Evolutionary conservation across 164 flowering plant species (phyloP), one percentile per base, ranked within the genome.

Genomic region (Vitis labrusca): DNA sequence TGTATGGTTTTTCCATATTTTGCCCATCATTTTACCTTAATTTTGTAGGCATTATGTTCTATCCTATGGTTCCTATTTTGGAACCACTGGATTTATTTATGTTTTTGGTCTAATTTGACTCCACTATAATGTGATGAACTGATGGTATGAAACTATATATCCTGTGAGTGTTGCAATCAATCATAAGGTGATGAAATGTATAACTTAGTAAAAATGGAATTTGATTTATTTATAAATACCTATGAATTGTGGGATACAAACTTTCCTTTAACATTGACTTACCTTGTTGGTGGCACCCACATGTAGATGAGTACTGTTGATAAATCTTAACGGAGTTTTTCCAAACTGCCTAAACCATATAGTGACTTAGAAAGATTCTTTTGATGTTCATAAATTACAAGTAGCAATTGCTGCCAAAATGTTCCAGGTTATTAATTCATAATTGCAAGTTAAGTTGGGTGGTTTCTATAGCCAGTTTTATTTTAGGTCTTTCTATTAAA

Each of bases 1-100:
- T 57, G 81, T 73, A 8, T 66, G 37, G 48, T 59, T 48, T 59
- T 64, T 47, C 50, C 44, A 37, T 37, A 37, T 37, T 37, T 3
- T 16, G 52, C 29, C 29, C 49, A 16, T 13, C 61, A 13, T 66
- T 30, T n/a, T 19, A 9, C 16, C 68, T 13, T 5, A 52, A 63
- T 49, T 48, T 17, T 49, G 50, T 61, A 3, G 50, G 19, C 9
- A 5, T 32, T n/a, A 32, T n/a, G 19, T 15, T 63, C 16, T 50
- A 50, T 19, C 12, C 9, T 11, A 53, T 27, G 11, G 17, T 50
- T 2, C 6, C 13, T 6, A 19, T 52, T 51, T 65, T 65, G 19
- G 48, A 19, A 53, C 19, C 55, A 19, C 44, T 6, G 44, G 44
- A 17, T 49, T 47, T 60, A 60, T 12, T 60, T 30, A 60, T 47